phyloP scores from a whole-genome alignment of 1,284 basidiomycete genomes.

The Chalciporus sp. region DNA sequence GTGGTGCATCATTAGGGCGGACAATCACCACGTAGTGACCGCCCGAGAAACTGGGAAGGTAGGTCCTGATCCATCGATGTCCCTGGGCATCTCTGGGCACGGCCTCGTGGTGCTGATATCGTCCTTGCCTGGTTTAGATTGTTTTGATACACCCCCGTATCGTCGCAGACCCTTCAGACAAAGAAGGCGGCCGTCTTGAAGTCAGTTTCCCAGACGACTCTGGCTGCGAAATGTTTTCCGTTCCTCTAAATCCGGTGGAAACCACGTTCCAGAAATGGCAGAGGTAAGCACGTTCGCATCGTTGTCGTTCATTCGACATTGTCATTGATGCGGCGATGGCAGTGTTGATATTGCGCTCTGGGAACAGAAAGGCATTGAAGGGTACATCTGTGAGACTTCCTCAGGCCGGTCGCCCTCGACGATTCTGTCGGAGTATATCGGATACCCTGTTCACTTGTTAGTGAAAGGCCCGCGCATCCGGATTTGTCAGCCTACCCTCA shows the following conservation, averaged over 20 bases:
- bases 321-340: constrained; percentile 7
- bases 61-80: constrained; percentile 13
- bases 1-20: constrained; percentile 67
- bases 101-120: constrained; percentile 1
- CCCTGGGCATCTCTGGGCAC: background rate
- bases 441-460: constrained; percentile 58
- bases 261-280: constrained; percentile 55
- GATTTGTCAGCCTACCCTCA: constrained; percentile 48
- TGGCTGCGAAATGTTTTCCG: constrained; percentile 52
- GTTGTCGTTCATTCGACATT: background rate
- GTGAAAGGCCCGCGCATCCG: constrained; percentile 67
- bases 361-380: constrained; percentile 53
- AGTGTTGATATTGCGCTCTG: constrained; percentile 62
- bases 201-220: constrained; percentile 62
- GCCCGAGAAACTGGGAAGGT: constrained; percentile 67
- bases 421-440: constrained; percentile 62
- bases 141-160: constrained; percentile 65
- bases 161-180: constrained; percentile 44
- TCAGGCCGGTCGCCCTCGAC: constrained; percentile 44
- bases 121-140: constrained; percentile 46
- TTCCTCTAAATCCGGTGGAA: constrained; percentile 58
- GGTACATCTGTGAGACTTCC: constrained; percentile 58
- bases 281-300: constrained; percentile 43
- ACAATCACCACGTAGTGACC: constrained; percentile 57
- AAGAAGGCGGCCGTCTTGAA: constrained; percentile 49